Evolutionary conservation across 331 rosid species (phyloP).

Genomic region (Saraca asoca): DNA sequence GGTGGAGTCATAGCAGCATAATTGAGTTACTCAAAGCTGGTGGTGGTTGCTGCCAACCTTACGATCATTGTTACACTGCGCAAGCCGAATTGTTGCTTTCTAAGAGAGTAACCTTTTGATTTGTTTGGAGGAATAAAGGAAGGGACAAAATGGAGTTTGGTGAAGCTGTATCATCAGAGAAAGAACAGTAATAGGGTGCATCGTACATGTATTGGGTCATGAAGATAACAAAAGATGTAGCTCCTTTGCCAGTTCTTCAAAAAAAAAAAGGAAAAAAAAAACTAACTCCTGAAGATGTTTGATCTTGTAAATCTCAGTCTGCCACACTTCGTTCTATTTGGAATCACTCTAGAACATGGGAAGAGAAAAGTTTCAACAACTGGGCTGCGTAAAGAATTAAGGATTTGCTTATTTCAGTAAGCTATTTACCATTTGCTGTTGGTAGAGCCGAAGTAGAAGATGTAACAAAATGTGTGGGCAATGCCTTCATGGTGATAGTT

Average conservation of each 20-base stretch:
- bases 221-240: slow-evolving; percentile 61
- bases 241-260: slow-evolving; percentile 71
- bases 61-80: no score
- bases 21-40: no score
- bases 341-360: slow-evolving; percentile 96
- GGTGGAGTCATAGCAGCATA: no score
- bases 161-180: slow-evolving; percentile 26
- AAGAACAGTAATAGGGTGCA: slow-evolving; percentile 45
- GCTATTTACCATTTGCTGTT: slow-evolving; percentile 58
- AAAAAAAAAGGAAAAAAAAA: no score
- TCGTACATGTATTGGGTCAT: slow-evolving; percentile 85
- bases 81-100: neutral
- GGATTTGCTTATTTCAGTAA: slow-evolving; percentile 69
- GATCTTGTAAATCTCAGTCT: slow-evolving; percentile 45
- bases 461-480: slow-evolving; percentile 77
- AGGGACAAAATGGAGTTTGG: slow-evolving; percentile 32
- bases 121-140: neutral
- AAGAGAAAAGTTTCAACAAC: slow-evolving; percentile 69
- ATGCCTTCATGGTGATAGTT: slow-evolving; percentile 85
- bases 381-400: slow-evolving; percentile 84
- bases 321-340: slow-evolving; percentile 70
- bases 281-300: slow-evolving; percentile 42
- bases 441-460: slow-evolving; percentile 73
- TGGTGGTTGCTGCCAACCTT: no score
- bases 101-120: neutral